These are phyloP conservation scores for Aspergillus saccharolyticus DNA, from an alignment of 495 filamentous ascomycete species.

Conservation along the genomic window DNA sequence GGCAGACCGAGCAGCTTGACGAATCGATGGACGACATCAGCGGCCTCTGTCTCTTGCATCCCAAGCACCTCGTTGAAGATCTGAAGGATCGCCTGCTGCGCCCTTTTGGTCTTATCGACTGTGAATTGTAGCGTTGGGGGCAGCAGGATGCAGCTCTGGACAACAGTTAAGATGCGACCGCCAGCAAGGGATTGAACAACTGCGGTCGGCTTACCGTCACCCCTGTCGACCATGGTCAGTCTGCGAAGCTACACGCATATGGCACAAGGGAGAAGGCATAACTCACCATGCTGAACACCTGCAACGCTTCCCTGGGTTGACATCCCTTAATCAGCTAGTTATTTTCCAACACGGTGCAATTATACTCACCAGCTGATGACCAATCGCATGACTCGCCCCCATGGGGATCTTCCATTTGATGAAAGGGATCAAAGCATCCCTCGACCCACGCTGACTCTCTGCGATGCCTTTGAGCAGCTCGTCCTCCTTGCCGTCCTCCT, in stretches of 20 bases:
- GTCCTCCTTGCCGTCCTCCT: not conserved
- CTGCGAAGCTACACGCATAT: not conserved
- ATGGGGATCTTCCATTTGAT: slow-evolving; percentile 1
- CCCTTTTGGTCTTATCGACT: not conserved
- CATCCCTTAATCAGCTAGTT: not conserved
- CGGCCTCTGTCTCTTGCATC: not conserved
- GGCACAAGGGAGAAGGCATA: not conserved
- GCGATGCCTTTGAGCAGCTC: not conserved
- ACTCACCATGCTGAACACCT: slow-evolving; percentile 3
- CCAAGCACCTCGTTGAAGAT: slow-evolving; percentile 4
- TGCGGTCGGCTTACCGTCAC: not conserved
- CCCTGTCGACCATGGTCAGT: not conserved
- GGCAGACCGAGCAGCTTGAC: not conserved
- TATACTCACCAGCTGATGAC: not conserved
- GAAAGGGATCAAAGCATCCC: not conserved
- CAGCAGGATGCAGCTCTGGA: slow-evolving; percentile 1
- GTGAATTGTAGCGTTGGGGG: not conserved
- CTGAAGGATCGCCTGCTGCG: not conserved
- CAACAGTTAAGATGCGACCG: not conserved
- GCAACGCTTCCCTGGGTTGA: not conserved
- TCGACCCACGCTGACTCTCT: not conserved
- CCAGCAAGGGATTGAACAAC: too few species aligned
- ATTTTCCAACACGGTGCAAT: not conserved
- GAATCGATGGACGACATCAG: not conserved
- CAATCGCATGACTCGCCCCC: not conserved